Base-by-base conservation (phyloP, 1,284 basidiomycete species). In the Afroboletus lepidellus region DNA sequence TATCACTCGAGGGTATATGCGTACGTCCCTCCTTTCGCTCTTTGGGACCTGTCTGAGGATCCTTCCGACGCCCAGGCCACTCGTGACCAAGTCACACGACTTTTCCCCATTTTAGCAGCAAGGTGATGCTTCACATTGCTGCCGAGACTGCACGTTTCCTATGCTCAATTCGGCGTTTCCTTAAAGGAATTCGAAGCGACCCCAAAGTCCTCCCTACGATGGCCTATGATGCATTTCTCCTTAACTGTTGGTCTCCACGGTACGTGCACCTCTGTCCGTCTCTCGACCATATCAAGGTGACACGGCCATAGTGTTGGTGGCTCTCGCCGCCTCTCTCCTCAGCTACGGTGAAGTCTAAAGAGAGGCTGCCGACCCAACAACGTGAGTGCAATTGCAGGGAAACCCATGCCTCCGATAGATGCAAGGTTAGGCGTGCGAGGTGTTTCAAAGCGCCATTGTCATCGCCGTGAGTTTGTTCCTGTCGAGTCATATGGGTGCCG, bases 281-380 rank as follows among this genome's bases (percentile, higher is more conserved):
- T 5, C 18, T 3, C n/a, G 36, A 6, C 13, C 20, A 3, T 15
- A 5, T n/a, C 5, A 16, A 87, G 84, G 92, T 5, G 90, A 94
- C 64, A 70, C 83, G 13, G 80, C 85, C 25, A 86, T 84, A 55
- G 73, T 95, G 12, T 71, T 90, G 21, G 85, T 97, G 66, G 90
- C 92, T 0, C 80, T 95, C 2, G 83, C 88, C 16, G 87, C 91
- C 5, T 98, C 95, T 67, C 75, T 97, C 15, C 73, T 97, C 0
- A 95, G 95, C 0, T 98, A 98, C 64, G 95, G 93, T n/a, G 92
- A 97, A 68, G 91, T 96, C 42, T 80, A 79, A 68, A 79, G 74
- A 46, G 77, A 86, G 55, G 77, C 84, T 1, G 60, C 65, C 20
- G 66, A 68, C 29, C 75, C 77, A 1, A 68, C 76, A 33, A 75